A percentile compares a stretch with the other conserved stretches of the same genome.
These are phyloP conservation scores for Pythium oligandrum DNA, from an alignment of 352 stramenopile genomes.

Conservation along the genomic window DNA sequence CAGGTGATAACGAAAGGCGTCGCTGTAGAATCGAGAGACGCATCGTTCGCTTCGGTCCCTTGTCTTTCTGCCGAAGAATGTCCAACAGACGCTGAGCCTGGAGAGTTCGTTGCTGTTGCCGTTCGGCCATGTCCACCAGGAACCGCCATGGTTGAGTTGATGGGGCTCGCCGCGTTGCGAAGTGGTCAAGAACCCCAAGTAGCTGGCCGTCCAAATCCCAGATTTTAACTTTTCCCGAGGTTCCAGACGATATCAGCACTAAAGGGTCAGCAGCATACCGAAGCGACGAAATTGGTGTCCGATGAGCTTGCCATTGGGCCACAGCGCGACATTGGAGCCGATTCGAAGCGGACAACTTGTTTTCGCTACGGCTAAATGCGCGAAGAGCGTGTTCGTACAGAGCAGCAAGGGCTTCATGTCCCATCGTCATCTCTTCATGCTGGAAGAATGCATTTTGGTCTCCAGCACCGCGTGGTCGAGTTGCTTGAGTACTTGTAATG, in stretches of 20 bases:
- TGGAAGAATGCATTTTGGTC: slow-evolving; percentile 26
- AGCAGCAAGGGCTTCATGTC: slow-evolving; percentile 42
- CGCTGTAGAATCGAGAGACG: slow-evolving; percentile 45
- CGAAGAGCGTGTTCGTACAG: slow-evolving; percentile 34
- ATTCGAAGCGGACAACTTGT: no score
- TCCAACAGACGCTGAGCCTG: slow-evolving; percentile 40
- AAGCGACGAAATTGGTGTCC: slow-evolving; percentile 30
- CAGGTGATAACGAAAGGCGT: slow-evolving; percentile 32
- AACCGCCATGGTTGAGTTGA: slow-evolving; percentile 47
- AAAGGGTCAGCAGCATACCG: slow-evolving; percentile 28
- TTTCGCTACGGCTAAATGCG: no score
- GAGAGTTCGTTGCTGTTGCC: slow-evolving; percentile 25
- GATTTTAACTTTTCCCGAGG: slow-evolving; percentile 51
- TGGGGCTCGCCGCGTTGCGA: slow-evolving; percentile 49
- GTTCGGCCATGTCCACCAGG: slow-evolving; percentile 44
- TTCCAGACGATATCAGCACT: slow-evolving; percentile 44
- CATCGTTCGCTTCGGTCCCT: slow-evolving; percentile 15
- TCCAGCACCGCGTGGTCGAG: slow-evolving; percentile 2
- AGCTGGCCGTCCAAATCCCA: slow-evolving; percentile 41
- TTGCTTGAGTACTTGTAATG: neutral
- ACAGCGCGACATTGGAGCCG: neutral
- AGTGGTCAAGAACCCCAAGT: slow-evolving; percentile 57
- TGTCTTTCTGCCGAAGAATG: slow-evolving; percentile 11
- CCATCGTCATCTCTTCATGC: slow-evolving; percentile 51
- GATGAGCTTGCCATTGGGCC: slow-evolving; percentile 39